Evolutionary conservation across 129 eudicot species (phyloP), one percentile per base, ranked within the genome.

Genomic region (Tanacetum coccineum): DNA sequence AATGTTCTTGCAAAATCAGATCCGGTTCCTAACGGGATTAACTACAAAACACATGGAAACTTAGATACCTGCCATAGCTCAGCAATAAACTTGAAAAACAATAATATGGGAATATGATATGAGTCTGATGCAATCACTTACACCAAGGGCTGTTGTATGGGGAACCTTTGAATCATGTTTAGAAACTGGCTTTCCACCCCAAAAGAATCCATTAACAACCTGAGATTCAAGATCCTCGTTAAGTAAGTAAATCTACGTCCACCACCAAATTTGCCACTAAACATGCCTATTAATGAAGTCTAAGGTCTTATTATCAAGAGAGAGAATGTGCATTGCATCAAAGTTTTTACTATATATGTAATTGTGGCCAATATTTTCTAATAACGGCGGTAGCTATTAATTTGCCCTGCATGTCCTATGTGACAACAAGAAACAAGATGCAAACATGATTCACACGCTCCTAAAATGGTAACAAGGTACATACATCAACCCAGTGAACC

Each of bases 161-260:
- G 68, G 76, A 69, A 68, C 68, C 50, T 85, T 67, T 15, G 79
- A 75, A 74, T 86, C 87, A 39, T 78, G 79, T 58, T 73, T 72
- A 69, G 81, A 68, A 71, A 87, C 87, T 22, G 80, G 96, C 80
- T 88, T 85, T 62, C 92, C 96, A 63, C 81, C 92, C 84, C 83
- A 84, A 75, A 93, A 89, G 82, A 93, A 93, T 59, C 98, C 98
- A 84, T 93, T 93, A 3, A 88, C 95, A 73, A 93, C 98, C 98
- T 91, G 81, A 71, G 32, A 76, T 50, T 51, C 45, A 65, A 62
- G 62, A 62, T 49, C 69, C 64, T 64, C 45, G 19, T 14, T n/a
- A 10, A 20, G 67, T 68, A 26, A 66, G 44, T 14, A 75, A 74
- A 57, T 17, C 15, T 25, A 17, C 14, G 12, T 40, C 57, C 52